Conservation (phyloP, 805 yeast species). For the Pachysolen tannophilus region DNA sequence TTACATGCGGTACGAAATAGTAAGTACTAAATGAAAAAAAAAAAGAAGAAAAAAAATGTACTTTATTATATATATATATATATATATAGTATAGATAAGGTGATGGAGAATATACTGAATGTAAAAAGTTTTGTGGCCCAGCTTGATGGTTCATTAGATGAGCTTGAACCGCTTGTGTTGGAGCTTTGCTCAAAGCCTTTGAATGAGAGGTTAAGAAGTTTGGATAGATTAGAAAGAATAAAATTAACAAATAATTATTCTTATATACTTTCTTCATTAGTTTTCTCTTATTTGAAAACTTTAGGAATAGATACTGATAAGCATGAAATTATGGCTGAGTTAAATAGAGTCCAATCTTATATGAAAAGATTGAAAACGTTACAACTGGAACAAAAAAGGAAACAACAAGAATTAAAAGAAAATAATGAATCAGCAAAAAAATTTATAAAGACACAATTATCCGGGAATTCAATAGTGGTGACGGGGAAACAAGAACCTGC, state of each 20-base stretch:
- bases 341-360: slow-evolving; percentile 58
- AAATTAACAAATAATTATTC: slow-evolving; percentile 29
- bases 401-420: slow-evolving; percentile 10
- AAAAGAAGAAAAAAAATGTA: too few relatives aligned
- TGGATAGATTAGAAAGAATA: slow-evolving; percentile 19
- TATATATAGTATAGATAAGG: too few relatives aligned
- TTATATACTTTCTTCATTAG: slow-evolving; percentile 46
- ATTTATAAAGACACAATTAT: slow-evolving; percentile 25
- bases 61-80: too few relatives aligned
- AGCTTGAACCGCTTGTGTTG: slow-evolving; percentile 25
- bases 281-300: slow-evolving; percentile 52
- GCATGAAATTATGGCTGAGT: slow-evolving; percentile 62
- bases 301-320: slow-evolving; percentile 46
- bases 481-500: slow-evolving; percentile 32
- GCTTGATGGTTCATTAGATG: slow-evolving; percentile 28
- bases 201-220: slow-evolving; percentile 25
- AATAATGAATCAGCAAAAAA: slow-evolving; percentile 36
- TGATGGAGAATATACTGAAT: slow-evolving; percentile 39
- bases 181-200: slow-evolving; percentile 30
- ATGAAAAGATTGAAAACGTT: slow-evolving; percentile 48
- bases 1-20: too few relatives aligned
- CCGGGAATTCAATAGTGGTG: slow-evolving; percentile 12
- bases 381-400: slow-evolving; percentile 18
- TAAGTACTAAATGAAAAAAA: too few relatives aligned
- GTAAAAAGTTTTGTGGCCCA: slow-evolving; percentile 31